These are phyloP conservation scores for Lasiodiplodia sp. DNA, from an alignment of 2,329 filamentous ascomycete genomes.

Conservation along the genomic window DNA sequence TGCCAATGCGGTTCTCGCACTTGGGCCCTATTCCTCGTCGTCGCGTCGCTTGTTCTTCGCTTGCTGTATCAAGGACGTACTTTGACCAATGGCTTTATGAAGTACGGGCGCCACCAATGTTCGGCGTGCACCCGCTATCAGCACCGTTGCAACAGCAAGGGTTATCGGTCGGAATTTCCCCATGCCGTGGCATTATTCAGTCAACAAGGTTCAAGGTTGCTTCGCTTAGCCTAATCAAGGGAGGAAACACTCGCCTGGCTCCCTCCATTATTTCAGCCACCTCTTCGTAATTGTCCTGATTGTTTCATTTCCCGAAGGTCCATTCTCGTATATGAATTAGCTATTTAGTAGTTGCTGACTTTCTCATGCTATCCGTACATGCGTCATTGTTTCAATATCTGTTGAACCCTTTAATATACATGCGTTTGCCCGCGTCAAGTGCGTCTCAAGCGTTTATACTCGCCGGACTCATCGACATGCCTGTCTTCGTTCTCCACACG, in stretches of 20 bases:
- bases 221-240: not conserved
- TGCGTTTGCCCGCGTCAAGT: not conserved
- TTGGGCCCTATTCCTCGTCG: not conserved
- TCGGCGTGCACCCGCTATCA: slow-evolving; percentile 16
- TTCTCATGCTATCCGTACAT: not conserved
- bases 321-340: not conserved
- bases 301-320: not conserved
- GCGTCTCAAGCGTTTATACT: not conserved
- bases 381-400: not conserved
- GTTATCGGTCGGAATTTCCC: not conserved
- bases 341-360: not conserved
- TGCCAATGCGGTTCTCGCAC: not conserved
- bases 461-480: not conserved
- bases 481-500: not conserved
- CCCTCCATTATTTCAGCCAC: not conserved
- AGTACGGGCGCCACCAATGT: slow-evolving; percentile 9
- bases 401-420: not conserved
- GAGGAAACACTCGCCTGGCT: too few species aligned
- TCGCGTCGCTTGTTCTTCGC: not conserved
- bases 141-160: not conserved
- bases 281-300: not conserved
- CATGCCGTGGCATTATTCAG: not conserved
- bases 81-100: slow-evolving; percentile 3
- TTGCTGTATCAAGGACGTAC: slow-evolving; percentile 7
- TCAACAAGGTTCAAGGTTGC: not conserved